phyloP scores from a whole-genome alignment of 306 rosid species.

The Cercis canadensis region DNA sequence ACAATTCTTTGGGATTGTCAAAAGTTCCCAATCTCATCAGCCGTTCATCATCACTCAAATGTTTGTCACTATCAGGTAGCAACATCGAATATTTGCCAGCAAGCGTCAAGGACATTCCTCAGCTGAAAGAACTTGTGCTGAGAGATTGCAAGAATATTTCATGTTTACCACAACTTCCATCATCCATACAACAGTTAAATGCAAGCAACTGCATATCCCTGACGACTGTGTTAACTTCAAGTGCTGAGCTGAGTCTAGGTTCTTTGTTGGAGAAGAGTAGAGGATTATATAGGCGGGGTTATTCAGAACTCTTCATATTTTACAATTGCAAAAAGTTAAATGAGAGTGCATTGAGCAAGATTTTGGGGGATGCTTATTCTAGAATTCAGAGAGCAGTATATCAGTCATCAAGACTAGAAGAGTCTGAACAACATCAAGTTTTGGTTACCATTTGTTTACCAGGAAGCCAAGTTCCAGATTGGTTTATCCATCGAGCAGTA shows the following conservation, averaged over 20 bases:
- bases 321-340: background rate
- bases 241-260: no score
- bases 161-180: slow-evolving; percentile 27
- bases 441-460: background rate
- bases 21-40: background rate
- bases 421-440: background rate
- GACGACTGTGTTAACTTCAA: slow-evolving; percentile 1
- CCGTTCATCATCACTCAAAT: background rate
- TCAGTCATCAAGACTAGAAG: no score
- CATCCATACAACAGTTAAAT: background rate
- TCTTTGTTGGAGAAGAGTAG: no score
- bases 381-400: background rate
- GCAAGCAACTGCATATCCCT: slow-evolving; percentile 26
- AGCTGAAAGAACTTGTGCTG: background rate
- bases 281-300: no score
- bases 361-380: background rate
- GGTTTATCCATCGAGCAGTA: background rate
- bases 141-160: background rate
- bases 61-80: background rate
- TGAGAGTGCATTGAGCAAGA: background rate
- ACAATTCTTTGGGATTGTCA: background rate
- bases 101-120: background rate
- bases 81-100: background rate
- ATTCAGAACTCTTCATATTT: no score
- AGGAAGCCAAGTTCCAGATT: background rate